Evolutionary conservation across 1,139 yeast genomes (phyloP).

Genomic region (Candida sanyaensis): DNA sequence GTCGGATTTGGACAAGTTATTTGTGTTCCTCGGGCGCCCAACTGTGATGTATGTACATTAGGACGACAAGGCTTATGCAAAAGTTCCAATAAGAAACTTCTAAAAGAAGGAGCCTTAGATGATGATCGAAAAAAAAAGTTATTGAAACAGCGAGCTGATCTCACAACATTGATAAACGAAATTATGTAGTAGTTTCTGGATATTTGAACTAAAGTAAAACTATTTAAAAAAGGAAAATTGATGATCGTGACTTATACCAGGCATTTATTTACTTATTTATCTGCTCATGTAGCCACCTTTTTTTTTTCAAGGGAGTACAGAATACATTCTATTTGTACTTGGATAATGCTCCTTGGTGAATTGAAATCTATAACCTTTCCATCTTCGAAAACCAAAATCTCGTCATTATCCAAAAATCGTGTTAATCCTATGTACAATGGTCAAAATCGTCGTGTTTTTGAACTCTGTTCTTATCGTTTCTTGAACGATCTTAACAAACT

Average conservation of each 20-base stretch:
- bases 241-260: too few species aligned
- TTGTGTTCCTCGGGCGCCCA: slow-evolving; percentile 70
- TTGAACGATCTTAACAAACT: slow-evolving; percentile 76
- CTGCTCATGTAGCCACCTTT: slow-evolving; percentile 24
- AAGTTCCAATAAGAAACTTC: slow-evolving; percentile 46
- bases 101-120: slow-evolving; percentile 29
- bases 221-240: too few species aligned
- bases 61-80: slow-evolving; percentile 54
- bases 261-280: too few species aligned
- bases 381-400: slow-evolving; percentile 65
- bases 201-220: background rate
- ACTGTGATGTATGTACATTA: slow-evolving; percentile 75
- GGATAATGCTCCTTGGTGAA: slow-evolving; percentile 32
- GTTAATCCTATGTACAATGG: slow-evolving; percentile 82
- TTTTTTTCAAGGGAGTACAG: slow-evolving; percentile 31
- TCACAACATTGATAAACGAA: slow-evolving; percentile 1
- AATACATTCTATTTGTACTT: slow-evolving; percentile 25
- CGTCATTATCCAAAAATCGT: slow-evolving; percentile 80
- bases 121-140: slow-evolving; percentile 34
- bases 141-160: slow-evolving; percentile 35
- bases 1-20: slow-evolving; percentile 95
- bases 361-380: slow-evolving; percentile 76
- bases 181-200: background rate
- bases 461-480: slow-evolving; percentile 70
- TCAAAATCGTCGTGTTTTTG: slow-evolving; percentile 66